Conservation (phyloP, 1,139 yeast genomes). For the Meyerozyma sp. region DNA sequence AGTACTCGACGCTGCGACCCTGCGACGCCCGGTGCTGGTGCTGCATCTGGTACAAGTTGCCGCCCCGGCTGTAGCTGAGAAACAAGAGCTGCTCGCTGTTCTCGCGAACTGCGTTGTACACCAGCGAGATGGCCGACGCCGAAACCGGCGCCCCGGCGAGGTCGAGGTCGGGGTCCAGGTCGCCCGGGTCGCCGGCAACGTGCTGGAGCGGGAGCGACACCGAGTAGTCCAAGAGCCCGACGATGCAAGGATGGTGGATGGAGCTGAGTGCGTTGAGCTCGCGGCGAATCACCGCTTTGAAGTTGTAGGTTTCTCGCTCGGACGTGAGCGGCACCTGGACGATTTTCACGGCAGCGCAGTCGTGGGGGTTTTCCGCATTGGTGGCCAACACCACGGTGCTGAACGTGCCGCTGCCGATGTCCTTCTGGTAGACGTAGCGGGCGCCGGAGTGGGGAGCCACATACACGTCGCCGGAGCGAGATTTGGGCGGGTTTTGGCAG, state of each 20-base stretch:
- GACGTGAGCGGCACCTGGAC: constrained; percentile 29
- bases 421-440: constrained; percentile 19
- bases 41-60: constrained; percentile 67
- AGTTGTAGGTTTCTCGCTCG: constrained; percentile 24
- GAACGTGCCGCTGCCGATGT: constrained; percentile 57
- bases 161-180: constrained; percentile 10
- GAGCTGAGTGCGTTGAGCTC: constrained; percentile 64
- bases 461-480: constrained; percentile 8
- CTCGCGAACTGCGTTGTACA: constrained; percentile 1
- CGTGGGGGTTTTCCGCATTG: constrained; percentile 9
- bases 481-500: too few relatives aligned
- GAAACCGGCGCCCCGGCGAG: neutral
- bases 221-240: constrained; percentile 25
- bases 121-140: neutral
- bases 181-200: constrained; percentile 16
- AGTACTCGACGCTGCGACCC: constrained; percentile 28
- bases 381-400: constrained; percentile 50
- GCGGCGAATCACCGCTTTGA: constrained; percentile 67
- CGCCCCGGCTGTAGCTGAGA: constrained; percentile 76
- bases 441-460: constrained; percentile 11
- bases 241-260: constrained; percentile 39
- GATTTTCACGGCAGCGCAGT: constrained; percentile 38
- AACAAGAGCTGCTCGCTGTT: constrained; percentile 38
- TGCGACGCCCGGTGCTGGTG: constrained; percentile 17
- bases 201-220: constrained; percentile 13